Percentiles rank a stretch among this genome's conserved stretches.
Evolutionary conservation across 2,329 filamentous ascomycete species (phyloP).

Genomic region (Ilyonectria robusta): DNA sequence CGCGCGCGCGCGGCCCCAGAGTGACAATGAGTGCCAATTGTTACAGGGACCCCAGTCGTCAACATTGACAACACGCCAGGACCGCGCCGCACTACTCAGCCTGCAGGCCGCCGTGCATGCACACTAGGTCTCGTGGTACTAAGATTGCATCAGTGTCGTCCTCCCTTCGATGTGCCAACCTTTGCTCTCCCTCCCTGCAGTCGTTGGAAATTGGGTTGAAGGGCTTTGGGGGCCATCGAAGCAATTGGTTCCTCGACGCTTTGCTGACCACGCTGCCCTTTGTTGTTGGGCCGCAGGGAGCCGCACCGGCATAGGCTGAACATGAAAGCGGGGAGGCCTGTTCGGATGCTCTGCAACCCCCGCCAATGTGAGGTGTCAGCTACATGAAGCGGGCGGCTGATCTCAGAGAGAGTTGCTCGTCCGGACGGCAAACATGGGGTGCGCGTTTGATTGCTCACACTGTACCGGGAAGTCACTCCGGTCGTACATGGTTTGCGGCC

Average conservation of each 20-base stretch:
- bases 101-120: slow-evolving; percentile 50
- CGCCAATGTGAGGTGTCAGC: slow-evolving; percentile 8
- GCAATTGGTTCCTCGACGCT: not conserved
- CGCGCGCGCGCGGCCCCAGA: slow-evolving; percentile 25
- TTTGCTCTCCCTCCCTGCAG: slow-evolving; percentile 11
- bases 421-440: slow-evolving; percentile 5
- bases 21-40: slow-evolving; percentile 21
- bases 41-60: slow-evolving; percentile 39
- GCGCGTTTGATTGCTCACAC: slow-evolving; percentile 32
- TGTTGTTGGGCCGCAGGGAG: slow-evolving; percentile 10
- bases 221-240: not conserved
- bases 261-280: not conserved
- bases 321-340: not conserved
- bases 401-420: slow-evolving; percentile 6
- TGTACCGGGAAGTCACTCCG: slow-evolving; percentile 39
- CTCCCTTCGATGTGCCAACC: slow-evolving; percentile 24
- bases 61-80: slow-evolving; percentile 40
- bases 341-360: not conserved
- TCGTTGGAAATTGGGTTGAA: slow-evolving; percentile 3
- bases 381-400: slow-evolving; percentile 2
- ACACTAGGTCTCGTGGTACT: slow-evolving; percentile 50
- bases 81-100: slow-evolving; percentile 45
- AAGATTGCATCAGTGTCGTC: slow-evolving; percentile 29
- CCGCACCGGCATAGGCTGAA: slow-evolving; percentile 7
- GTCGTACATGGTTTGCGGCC: slow-evolving; percentile 36